phyloP scores from a whole-genome alignment of 768 basidiomycete genomes.

The Clitopilus hobsonii region DNA sequence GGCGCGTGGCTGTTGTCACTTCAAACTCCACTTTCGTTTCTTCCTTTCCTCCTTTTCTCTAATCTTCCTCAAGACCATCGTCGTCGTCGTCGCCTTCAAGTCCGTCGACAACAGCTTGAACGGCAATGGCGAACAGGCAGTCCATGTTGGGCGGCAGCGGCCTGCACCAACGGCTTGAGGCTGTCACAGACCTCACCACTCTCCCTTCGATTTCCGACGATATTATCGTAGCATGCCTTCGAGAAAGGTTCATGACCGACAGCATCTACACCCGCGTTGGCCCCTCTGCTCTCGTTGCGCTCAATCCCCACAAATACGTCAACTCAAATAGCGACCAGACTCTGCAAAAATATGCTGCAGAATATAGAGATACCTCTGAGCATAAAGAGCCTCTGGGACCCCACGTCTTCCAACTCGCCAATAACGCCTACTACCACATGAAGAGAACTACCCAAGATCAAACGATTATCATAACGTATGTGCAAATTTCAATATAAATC shows the following conservation, averaged over 20 bases:
- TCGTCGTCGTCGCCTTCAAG: neutral
- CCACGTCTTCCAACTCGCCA: slow-evolving; percentile 89
- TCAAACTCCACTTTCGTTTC: neutral
- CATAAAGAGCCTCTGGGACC: slow-evolving; percentile 64
- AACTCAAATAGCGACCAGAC: slow-evolving; percentile 78
- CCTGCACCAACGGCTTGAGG: slow-evolving; percentile 69
- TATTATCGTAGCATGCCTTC: slow-evolving; percentile 76
- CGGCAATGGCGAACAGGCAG: slow-evolving; percentile 1
- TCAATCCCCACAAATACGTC: slow-evolving; percentile 94
- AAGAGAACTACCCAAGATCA: slow-evolving; percentile 91
- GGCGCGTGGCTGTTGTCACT: neutral
- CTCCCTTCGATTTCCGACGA: slow-evolving; percentile 75
- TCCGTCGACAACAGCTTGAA: neutral
- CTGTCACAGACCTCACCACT: slow-evolving; percentile 61
- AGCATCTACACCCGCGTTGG: slow-evolving; percentile 75
- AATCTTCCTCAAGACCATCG: neutral
- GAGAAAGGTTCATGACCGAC: slow-evolving; percentile 85
- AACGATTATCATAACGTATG: slow-evolving; percentile 79
- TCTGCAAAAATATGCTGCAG: slow-evolving; percentile 80
- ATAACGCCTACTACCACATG: slow-evolving; percentile 96
- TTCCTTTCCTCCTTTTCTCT: neutral
- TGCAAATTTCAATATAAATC: slow-evolving; percentile 5
- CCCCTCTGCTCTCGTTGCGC: slow-evolving; percentile 68
- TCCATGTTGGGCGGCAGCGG: slow-evolving; percentile 10
- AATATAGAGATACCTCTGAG: slow-evolving; percentile 73